Percentiles rank a stretch among this genome's conserved stretches.
These are phyloP conservation scores for Penicillium nordicum DNA, from an alignment of 2,329 filamentous ascomycete species.

Conservation along the genomic window DNA sequence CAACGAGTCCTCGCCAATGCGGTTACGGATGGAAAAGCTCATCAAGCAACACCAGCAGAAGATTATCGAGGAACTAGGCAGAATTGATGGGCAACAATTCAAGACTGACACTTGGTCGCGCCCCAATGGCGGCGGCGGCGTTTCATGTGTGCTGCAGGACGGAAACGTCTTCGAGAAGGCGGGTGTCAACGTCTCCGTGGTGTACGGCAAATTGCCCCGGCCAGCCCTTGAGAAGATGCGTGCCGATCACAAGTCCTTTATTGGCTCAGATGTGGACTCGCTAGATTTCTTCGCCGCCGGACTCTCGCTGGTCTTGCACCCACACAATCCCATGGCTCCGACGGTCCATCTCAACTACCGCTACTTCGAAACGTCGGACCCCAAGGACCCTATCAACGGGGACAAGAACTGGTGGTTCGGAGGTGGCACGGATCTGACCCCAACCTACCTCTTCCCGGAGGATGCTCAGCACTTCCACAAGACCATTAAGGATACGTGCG, in stretches of 20 bases:
- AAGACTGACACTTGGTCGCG: slow-evolving; percentile 81
- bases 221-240: slow-evolving; percentile 90
- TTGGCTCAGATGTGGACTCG: slow-evolving; percentile 69
- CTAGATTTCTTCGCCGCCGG: slow-evolving; percentile 95
- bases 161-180: slow-evolving; percentile 98
- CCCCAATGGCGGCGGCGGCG: slow-evolving; percentile 84
- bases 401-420: slow-evolving; percentile 94
- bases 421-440: slow-evolving; percentile 89
- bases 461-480: slow-evolving; percentile 96
- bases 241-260: slow-evolving; percentile 88
- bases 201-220: slow-evolving; percentile 86
- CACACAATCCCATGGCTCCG: slow-evolving; percentile 91
- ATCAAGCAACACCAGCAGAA: slow-evolving; percentile 88
- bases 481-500: slow-evolving; percentile 87
- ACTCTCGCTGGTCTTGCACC: slow-evolving; percentile 88
- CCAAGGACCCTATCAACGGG: slow-evolving; percentile 65
- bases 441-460: slow-evolving; percentile 91
- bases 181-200: slow-evolving; percentile 89
- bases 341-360: slow-evolving; percentile 98
- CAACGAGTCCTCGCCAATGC: slow-evolving; percentile 81
- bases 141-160: slow-evolving; percentile 91
- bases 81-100: slow-evolving; percentile 80
- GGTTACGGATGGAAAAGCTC: slow-evolving; percentile 93
- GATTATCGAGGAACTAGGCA: slow-evolving; percentile 79
- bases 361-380: slow-evolving; percentile 93